Base-by-base conservation (phyloP, 441 rosid genomes). In the Populus hybrid region DNA sequence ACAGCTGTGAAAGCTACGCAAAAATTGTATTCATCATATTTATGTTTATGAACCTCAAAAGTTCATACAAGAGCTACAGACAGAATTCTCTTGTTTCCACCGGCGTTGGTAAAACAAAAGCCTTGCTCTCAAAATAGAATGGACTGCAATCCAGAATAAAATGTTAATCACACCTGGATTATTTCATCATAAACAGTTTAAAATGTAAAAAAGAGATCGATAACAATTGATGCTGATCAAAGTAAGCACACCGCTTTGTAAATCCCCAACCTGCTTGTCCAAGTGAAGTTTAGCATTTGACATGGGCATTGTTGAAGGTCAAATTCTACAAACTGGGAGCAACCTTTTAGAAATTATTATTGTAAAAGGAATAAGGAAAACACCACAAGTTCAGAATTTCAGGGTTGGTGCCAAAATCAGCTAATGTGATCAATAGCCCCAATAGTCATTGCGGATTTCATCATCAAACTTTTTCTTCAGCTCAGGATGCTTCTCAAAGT, bases 391-490 rank as follows among this genome's bases (percentile, higher is more conserved):
- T 73, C 67, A 76, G 76, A 71, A 81, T 74, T 69, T 67, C 61
- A 21, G 76, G 67, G 61, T 4, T 30, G 78, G 65, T 40, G 57
- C 61, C 69, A 32, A 40, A 76, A 59, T 67, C 21, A 63, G 69
- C 70, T 70, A 64, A 64, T 67, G 21, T 28, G 23, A 35, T 92
- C 88, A 91, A 80, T 90, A 92, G 69, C 99, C 98, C 96, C 93
- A 94, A 76, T 90, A 72, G 83, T 92, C 98, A 42, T 94, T 94
- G 24, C 97, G 90, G 86, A 96, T 96, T 84, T 96, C 99, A 35
- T 96, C 99, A 79, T 96, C 99, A 50, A 94, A 96, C 85, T 92
- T 90, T 98, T 96, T 87, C 84, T 90, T 94, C 76, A 96, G 88
- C 79, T 96, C 99, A 1, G 99, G 99, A 77, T 96, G 97, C 84